These are phyloP conservation scores for Coniferiporia sulphurascens DNA, from an alignment of 1,284 basidiomycete genomes.

Conservation along the genomic window DNA sequence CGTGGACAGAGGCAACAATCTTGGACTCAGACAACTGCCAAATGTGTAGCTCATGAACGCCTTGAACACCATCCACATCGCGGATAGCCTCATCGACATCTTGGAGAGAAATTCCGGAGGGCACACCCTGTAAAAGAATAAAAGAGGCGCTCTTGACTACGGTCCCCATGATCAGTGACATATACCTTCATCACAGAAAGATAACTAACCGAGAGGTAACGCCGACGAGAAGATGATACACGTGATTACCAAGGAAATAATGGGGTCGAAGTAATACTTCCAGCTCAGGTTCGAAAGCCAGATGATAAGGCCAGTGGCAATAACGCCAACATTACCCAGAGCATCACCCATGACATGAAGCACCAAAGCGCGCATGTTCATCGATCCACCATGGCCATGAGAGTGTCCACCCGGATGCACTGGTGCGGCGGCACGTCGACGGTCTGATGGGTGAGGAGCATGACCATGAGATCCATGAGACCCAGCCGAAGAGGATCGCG, in stretches of 20 bases:
- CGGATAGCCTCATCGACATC: slow-evolving; percentile 80
- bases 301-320: slow-evolving; percentile 89
- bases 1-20: slow-evolving; percentile 94
- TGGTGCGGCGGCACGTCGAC: not conserved
- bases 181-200: not conserved
- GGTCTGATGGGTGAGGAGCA: not conserved
- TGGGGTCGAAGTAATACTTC: slow-evolving; percentile 91
- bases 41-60: slow-evolving; percentile 93
- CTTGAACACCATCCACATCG: slow-evolving; percentile 81
- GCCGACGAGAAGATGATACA: slow-evolving; percentile 96
- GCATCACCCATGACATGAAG: slow-evolving; percentile 97
- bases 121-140: slow-evolving; percentile 96
- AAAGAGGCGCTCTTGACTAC: slow-evolving; percentile 87
- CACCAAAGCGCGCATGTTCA: slow-evolving; percentile 97
- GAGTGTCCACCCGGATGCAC: slow-evolving; percentile 42
- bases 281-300: slow-evolving; percentile 77
- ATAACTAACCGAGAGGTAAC: slow-evolving; percentile 75
- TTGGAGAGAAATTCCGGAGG: slow-evolving; percentile 84
- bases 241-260: slow-evolving; percentile 93
- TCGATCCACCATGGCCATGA: slow-evolving; percentile 61
- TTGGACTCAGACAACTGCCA: slow-evolving; percentile 93
- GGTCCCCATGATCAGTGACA: not conserved
- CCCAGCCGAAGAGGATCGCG: slow-evolving; percentile 25
- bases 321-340: slow-evolving; percentile 96
- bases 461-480: not conserved